Conservation (phyloP, 2,329 filamentous ascomycete genomes). For the Stromatinia cepivora region DNA sequence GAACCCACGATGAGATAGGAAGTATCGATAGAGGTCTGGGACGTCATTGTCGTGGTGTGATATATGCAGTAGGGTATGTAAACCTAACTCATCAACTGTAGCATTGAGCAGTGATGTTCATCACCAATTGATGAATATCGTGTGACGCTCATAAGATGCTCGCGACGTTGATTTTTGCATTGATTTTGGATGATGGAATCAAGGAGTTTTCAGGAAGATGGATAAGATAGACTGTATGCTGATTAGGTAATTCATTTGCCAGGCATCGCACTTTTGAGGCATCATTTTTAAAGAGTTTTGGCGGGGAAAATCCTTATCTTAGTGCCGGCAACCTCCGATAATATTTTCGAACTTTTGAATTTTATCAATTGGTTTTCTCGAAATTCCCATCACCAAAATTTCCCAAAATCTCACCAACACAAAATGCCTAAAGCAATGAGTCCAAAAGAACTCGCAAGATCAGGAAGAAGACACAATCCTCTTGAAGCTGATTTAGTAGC, state of each 20-base stretch:
- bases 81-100: not conserved
- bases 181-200: not conserved
- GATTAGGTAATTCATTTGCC: not conserved
- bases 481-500: constrained; percentile 84
- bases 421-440: constrained; percentile 78
- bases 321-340: constrained; percentile 15
- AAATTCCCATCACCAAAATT: constrained; percentile 24
- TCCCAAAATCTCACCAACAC: not conserved
- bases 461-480: constrained; percentile 77
- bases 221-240: not conserved
- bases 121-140: not conserved
- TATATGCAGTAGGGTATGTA: not conserved
- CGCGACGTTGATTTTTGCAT: not conserved
- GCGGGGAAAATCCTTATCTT: constrained; percentile 25
- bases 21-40: not conserved
- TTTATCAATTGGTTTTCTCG: constrained; percentile 25
- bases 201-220: not conserved
- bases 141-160: too few relatives aligned
- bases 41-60: not conserved
- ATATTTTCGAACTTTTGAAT: constrained; percentile 25
- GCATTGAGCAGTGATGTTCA: not conserved
- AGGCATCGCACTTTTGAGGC: not conserved
- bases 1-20: constrained; percentile 50
- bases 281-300: not conserved
- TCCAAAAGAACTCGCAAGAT: constrained; percentile 55